These are phyloP conservation scores for Cetraspora pellucida DNA, from an alignment of 192 early-diverging fungal species.

Conservation along the genomic window DNA sequence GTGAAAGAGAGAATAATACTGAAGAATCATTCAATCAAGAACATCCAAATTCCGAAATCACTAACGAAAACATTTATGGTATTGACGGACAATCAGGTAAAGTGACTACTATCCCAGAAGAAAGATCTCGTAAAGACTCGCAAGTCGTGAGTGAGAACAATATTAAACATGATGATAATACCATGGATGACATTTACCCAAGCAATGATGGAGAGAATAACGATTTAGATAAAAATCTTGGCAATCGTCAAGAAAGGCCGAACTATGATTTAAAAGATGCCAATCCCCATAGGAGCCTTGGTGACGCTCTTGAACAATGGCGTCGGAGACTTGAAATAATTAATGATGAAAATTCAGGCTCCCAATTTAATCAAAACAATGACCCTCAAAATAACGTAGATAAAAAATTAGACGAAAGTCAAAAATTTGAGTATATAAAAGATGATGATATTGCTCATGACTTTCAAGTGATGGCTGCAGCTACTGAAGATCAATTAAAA, in stretches of 20 bases:
- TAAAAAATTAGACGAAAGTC: slow-evolving; percentile 58
- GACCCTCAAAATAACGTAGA: slow-evolving; percentile 47
- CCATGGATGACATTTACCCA: background rate
- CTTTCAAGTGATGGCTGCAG: slow-evolving; percentile 74
- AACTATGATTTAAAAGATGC: slow-evolving; percentile 53
- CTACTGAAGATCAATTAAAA: slow-evolving; percentile 66
- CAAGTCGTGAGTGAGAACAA: background rate
- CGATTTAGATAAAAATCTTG: slow-evolving; percentile 35
- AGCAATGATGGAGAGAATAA: slow-evolving; percentile 34
- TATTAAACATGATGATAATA: background rate
- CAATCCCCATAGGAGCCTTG: slow-evolving; percentile 89
- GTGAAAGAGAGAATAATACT: slow-evolving; percentile 52
- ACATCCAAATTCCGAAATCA: slow-evolving; percentile 49
- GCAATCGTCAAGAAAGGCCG: slow-evolving; percentile 47
- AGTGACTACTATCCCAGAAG: slow-evolving; percentile 28
- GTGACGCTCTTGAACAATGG: slow-evolving; percentile 94
- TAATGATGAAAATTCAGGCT: slow-evolving; percentile 41
- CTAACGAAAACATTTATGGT: slow-evolving; percentile 65
- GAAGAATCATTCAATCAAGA: slow-evolving; percentile 51
- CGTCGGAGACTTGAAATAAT: slow-evolving; percentile 79
- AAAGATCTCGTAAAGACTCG: background rate
- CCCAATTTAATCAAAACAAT: slow-evolving; percentile 39
- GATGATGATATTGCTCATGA: slow-evolving; percentile 75
- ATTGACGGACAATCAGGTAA: slow-evolving; percentile 68
- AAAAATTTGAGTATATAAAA: slow-evolving; percentile 77